phyloP scores from a whole-genome alignment of 1,284 basidiomycete genomes.

The Pseudozyma thailandica region DNA sequence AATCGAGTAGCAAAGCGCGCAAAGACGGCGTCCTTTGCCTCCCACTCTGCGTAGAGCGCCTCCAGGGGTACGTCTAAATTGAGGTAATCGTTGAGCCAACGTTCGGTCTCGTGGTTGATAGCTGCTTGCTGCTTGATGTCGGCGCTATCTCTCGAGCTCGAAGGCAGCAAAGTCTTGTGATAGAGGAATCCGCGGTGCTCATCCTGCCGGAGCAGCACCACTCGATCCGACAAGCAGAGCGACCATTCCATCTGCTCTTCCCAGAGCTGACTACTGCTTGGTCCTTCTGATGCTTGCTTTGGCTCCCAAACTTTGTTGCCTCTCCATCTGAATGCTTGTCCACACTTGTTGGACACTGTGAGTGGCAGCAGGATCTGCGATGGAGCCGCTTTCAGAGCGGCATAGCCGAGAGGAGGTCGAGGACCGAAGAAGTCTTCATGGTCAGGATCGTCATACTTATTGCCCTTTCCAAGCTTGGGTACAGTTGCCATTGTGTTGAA shows the following conservation, averaged over 20 bases:
- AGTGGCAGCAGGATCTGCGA: constrained; percentile 59
- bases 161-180: constrained; percentile 50
- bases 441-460: constrained; percentile 15
- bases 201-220: constrained; percentile 65
- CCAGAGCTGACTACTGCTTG: not conserved
- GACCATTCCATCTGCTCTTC: constrained; percentile 62
- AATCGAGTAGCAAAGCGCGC: constrained; percentile 74
- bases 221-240: constrained; percentile 61
- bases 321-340: constrained; percentile 66
- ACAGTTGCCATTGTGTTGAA: constrained; percentile 1
- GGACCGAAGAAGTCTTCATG: constrained; percentile 38
- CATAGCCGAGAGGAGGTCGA: constrained; percentile 47
- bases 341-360: constrained; percentile 65
- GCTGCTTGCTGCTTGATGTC: constrained; percentile 1
- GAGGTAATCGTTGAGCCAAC: constrained; percentile 88
- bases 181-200: constrained; percentile 52
- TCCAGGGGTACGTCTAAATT: constrained; percentile 82
- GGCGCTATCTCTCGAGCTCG: not conserved
- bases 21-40: constrained; percentile 79
- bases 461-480: constrained; percentile 11
- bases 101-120: constrained; percentile 71
- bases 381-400: constrained; percentile 23
- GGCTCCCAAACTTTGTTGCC: constrained; percentile 51
- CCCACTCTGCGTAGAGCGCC: constrained; percentile 83
- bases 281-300: not conserved